Evolutionary conservation across 192 early-diverging fungal species (phyloP).

Genomic region (Jimgerdemannia flammicorona): DNA sequence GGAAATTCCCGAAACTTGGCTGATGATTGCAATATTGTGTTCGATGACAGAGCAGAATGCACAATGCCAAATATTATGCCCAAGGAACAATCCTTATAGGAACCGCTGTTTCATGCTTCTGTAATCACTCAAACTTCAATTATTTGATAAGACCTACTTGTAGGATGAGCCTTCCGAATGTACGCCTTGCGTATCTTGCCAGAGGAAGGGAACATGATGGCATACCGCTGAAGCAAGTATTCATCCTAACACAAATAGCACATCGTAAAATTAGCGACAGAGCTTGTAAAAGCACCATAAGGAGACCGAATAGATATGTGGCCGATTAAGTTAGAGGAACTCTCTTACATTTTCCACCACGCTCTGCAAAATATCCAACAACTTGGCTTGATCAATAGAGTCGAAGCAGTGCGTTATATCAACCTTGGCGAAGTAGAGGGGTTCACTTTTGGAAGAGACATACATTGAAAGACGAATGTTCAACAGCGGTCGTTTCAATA

Average conservation of each 20-base stretch:
- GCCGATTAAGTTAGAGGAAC: too few relatives aligned
- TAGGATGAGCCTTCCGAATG: constrained; percentile 19
- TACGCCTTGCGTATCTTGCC: constrained; percentile 22
- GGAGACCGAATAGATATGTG: background rate
- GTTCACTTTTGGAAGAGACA: constrained; percentile 3
- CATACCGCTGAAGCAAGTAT: constrained; percentile 67
- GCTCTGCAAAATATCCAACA: constrained; percentile 50
- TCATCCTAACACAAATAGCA: constrained; percentile 45
- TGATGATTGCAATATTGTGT: background rate
- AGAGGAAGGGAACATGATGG: constrained; percentile 37
- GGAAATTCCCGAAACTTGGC: constrained; percentile 30
- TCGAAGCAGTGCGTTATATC: constrained; percentile 81
- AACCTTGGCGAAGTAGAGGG: constrained; percentile 77
- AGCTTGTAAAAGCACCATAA: too few relatives aligned
- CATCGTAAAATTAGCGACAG: background rate
- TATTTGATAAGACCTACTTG: background rate
- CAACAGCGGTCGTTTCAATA: background rate
- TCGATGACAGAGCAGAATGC: background rate
- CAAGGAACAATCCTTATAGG: too few relatives aligned
- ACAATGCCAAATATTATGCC: background rate
- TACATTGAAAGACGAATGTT: background rate
- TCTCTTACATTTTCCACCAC: constrained; percentile 46
- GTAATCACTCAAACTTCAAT: too few relatives aligned
- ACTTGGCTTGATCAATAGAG: constrained; percentile 70
- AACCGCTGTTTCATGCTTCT: too few relatives aligned